Percentiles rank a stretch among this genome's conserved stretches.
Conservation (phyloP, 805 yeast genomes). For the Candida silvicultrix region DNA sequence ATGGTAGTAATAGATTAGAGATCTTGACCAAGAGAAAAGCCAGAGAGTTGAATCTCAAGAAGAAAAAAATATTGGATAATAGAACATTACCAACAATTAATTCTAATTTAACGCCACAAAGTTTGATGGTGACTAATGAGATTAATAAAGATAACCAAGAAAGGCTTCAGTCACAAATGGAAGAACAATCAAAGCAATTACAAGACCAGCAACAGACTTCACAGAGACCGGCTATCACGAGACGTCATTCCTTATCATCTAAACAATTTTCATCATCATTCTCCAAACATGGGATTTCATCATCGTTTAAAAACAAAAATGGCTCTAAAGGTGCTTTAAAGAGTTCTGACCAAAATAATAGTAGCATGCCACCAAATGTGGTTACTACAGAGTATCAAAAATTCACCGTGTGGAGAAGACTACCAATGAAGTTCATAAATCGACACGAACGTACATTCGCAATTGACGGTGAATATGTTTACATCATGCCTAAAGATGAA, state of each 20-base stretch:
- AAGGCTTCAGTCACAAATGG: not conserved
- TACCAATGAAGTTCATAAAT: slow-evolving; percentile 75
- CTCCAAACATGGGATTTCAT: slow-evolving; percentile 10
- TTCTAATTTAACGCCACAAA: slow-evolving; percentile 23
- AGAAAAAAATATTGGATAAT: slow-evolving; percentile 19
- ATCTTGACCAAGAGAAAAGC: slow-evolving; percentile 36
- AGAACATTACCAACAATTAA: slow-evolving; percentile 23
- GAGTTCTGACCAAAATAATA: slow-evolving; percentile 7
- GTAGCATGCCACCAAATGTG: slow-evolving; percentile 13
- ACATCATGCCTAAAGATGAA: slow-evolving; percentile 81
- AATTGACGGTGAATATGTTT: slow-evolving; percentile 91
- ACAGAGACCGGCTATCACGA: not conserved
- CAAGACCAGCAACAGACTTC: not conserved
- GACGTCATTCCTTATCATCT: not conserved
- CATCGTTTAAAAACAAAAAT: slow-evolving; percentile 29
- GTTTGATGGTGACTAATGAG: slow-evolving; percentile 13
- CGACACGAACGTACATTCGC: slow-evolving; percentile 80
- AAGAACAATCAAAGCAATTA: not conserved
- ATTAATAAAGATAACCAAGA: not conserved
- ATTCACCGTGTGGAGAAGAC: slow-evolving; percentile 85
- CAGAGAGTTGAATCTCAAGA: slow-evolving; percentile 26
- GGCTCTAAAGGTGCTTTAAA: slow-evolving; percentile 26
- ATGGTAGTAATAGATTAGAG: slow-evolving; percentile 35
- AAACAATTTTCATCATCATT: slow-evolving; percentile 6
- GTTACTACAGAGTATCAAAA: slow-evolving; percentile 51